These are phyloP conservation scores for Schizothecium vesticola DNA, from an alignment of 495 filamentous ascomycete species.

Conservation along the genomic window DNA sequence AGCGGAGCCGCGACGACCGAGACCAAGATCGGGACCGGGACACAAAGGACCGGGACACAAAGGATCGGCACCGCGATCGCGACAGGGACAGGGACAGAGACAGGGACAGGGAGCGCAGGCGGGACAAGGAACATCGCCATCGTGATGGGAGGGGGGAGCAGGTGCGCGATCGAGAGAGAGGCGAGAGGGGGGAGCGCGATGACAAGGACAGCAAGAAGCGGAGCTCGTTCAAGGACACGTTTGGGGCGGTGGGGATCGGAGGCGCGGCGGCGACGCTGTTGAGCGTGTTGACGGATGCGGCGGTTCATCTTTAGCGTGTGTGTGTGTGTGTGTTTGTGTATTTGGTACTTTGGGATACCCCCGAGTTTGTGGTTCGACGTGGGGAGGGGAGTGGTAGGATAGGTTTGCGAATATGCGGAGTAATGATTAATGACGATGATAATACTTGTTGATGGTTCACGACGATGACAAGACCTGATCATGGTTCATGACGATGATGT, in stretches of 20 bases:
- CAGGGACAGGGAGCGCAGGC: constrained; percentile 17
- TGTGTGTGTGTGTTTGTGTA: constrained; percentile 1
- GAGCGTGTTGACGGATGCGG: constrained; percentile 47
- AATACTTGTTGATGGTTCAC: neutral
- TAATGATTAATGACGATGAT: neutral
- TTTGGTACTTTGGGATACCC: constrained; percentile 1
- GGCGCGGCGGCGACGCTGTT: constrained; percentile 48
- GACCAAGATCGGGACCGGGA: constrained; percentile 16
- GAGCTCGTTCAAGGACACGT: constrained; percentile 36
- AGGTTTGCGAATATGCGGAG: no score
- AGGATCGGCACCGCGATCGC: constrained; percentile 15
- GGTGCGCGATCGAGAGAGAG: constrained; percentile 20
- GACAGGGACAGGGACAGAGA: constrained; percentile 30
- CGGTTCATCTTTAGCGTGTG: constrained; percentile 19
- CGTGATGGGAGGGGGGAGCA: constrained; percentile 10
- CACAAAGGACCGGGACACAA: neutral
- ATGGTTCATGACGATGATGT: no score
- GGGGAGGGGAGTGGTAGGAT: neutral
- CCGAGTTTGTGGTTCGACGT: neutral
- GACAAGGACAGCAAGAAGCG: constrained; percentile 26
- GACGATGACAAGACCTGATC: neutral
- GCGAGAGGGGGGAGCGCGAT: constrained; percentile 19
- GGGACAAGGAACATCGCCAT: constrained; percentile 23
- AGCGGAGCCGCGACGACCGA: constrained; percentile 16
- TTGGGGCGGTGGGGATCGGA: constrained; percentile 45